Evolutionary conservation across 2,329 filamentous ascomycete species (phyloP).

Genomic region (Tolypocladium nubicola): DNA sequence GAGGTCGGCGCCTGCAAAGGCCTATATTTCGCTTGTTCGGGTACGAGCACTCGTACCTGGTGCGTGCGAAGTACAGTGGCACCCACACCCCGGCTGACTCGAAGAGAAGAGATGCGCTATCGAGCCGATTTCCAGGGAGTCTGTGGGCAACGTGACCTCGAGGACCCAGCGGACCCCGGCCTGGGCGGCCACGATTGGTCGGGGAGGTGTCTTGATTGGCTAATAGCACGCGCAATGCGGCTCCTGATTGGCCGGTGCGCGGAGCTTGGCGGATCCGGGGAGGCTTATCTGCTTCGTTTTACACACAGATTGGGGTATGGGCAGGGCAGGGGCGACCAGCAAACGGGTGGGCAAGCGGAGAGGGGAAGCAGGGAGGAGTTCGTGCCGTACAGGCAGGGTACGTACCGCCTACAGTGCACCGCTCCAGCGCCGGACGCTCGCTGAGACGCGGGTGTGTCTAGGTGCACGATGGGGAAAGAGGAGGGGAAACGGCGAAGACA

Average conservation of each 20-base stretch:
- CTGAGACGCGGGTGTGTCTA: background rate
- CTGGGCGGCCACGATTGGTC: conserved; percentile 4
- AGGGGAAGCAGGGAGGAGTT: background rate
- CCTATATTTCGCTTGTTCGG: background rate
- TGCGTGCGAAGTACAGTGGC: background rate
- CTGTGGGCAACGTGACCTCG: background rate
- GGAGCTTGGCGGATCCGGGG: background rate
- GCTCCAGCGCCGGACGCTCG: background rate
- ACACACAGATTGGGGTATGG: background rate
- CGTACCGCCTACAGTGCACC: background rate
- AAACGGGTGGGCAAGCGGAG: background rate
- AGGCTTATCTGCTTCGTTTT: background rate
- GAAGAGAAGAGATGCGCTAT: background rate
- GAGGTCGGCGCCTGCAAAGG: background rate
- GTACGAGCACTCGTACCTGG: background rate
- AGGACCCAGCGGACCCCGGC: conserved; percentile 1
- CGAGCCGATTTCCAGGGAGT: background rate
- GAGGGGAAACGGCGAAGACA: background rate
- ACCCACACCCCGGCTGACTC: background rate
- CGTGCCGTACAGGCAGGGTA: background rate
- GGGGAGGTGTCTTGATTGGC: conserved; percentile 4
- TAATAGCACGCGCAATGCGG: conserved; percentile 1
- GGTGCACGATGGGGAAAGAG: background rate
- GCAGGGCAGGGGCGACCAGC: background rate
- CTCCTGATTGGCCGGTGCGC: background rate